Evolutionary conservation across 78 protist genomes (phyloP), one percentile per base, ranked within the genome.

Genomic region (Protostelium mycophagum): DNA sequence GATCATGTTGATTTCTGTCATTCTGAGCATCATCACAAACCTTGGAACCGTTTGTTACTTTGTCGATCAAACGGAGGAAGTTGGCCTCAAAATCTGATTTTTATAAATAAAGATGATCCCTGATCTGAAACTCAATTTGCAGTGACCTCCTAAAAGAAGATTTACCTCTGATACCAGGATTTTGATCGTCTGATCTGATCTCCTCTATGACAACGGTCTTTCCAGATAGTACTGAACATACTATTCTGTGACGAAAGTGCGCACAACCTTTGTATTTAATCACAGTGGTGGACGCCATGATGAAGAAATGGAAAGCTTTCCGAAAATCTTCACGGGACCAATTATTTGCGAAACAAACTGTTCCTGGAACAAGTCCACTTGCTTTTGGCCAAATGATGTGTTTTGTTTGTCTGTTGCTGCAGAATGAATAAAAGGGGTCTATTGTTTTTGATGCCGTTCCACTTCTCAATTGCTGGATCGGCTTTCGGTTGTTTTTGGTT

Each of bases 1-100:
- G n/a, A n/a, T n/a, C n/a, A n/a, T n/a, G n/a, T n/a, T n/a, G n/a
- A n/a, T n/a, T 51, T 51, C 73, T 51, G 5, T 51, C 73, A 16
- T 51, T 51, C 73, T 25, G 73, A 51, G 73, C 31, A 51, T 51
- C 31, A 16, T 25, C 5, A 16, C 73, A 25, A 16, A 51, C 73
- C 85, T 88, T 90, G 86, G 90, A 86, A 38, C 95, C 95, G 84
- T 88, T 93, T 29, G 95, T 90, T 34, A 93, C 39, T 83, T 93
- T 93, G 36, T 90, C 93, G 5, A 93, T 34, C 31, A 93, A 37
- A n/a, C 93, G 86, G 23, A 93, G 38, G 31, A 93, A 93, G 86
- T 91, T 89, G 83, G 89, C 93, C 73, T 93, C 95, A 37, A 83
- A 93, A 38, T 93, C 95, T 93, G 91, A 25, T 25, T 5, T n/a